Conservation (phyloP, 139 green algal genomes). For the Trebouxia sp. region DNA sequence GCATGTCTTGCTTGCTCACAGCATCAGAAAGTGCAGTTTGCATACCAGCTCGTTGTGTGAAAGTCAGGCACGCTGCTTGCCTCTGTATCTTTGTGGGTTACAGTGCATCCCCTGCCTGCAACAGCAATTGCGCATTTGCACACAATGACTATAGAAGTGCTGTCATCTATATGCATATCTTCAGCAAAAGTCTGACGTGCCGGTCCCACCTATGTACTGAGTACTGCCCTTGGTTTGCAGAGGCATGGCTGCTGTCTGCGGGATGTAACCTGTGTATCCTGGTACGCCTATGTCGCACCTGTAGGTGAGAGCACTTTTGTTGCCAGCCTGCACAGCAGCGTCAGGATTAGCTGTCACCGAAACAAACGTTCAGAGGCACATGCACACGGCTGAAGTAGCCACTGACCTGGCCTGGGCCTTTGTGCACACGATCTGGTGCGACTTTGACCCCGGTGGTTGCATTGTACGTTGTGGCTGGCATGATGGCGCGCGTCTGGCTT, state of each 20-base stretch:
- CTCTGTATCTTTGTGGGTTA: background rate
- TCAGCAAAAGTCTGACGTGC: background rate
- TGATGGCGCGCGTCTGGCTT: background rate
- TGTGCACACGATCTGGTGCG: background rate
- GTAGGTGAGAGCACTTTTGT: constrained; percentile 57
- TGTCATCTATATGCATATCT: background rate
- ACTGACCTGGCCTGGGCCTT: constrained; percentile 14
- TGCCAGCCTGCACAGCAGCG: constrained; percentile 39
- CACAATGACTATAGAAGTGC: no score
- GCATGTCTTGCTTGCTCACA: background rate
- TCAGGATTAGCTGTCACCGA: background rate
- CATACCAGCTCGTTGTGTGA: constrained; percentile 25
- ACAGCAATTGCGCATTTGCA: background rate
- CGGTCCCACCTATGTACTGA: constrained; percentile 35
- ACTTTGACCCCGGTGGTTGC: constrained; percentile 5
- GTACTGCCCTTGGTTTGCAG: constrained; percentile 49
- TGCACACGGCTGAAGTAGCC: background rate
- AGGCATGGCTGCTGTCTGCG: constrained; percentile 8
- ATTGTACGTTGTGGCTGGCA: constrained; percentile 27
- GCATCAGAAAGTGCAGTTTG: background rate
- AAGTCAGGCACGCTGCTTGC: background rate
- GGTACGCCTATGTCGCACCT: constrained; percentile 53
- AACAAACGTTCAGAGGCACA: background rate
- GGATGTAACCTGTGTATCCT: constrained; percentile 64
- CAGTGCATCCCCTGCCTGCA: constrained; percentile 36